phyloP scores from a whole-genome alignment of 2,329 filamentous ascomycete genomes.

The Claviceps capensis region DNA sequence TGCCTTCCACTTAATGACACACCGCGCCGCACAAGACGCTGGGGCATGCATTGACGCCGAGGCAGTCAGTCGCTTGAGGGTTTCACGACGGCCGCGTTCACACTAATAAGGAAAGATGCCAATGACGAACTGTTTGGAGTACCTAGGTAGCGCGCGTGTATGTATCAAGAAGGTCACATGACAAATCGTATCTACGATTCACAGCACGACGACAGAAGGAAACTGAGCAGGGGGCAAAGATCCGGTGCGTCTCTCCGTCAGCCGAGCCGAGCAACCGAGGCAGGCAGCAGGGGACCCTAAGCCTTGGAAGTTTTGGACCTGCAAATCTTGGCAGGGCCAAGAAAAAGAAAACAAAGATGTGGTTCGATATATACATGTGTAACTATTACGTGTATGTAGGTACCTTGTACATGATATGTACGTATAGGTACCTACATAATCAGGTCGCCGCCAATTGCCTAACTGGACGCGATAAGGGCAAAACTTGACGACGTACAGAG shows the following conservation, averaged over 20 bases:
- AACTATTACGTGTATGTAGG: too few species aligned
- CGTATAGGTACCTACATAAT: too few species aligned
- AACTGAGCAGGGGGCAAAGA: background rate
- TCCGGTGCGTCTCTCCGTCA: background rate
- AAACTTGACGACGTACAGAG: background rate
- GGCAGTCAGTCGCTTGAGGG: background rate
- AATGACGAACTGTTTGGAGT: background rate
- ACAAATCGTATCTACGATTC: background rate
- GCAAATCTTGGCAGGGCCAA: background rate
- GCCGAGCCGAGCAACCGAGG: background rate
- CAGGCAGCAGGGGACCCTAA: background rate
- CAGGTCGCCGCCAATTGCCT: slow-evolving; percentile 1
- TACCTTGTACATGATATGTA: too few species aligned
- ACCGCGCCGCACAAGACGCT: background rate
- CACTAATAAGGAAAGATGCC: background rate
- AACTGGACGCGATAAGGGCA: background rate
- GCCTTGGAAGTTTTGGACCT: background rate
- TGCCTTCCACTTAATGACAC: background rate
- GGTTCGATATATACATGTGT: background rate
- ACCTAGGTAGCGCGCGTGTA: background rate
- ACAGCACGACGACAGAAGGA: background rate
- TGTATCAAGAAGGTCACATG: background rate
- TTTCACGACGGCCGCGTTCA: background rate
- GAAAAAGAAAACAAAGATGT: background rate
- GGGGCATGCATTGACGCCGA: background rate